These are phyloP conservation scores for baker's yeast (Saccharomyces cerevisiae) DNA, from an alignment of 805 yeast species.

Conservation along the genomic window DNA sequence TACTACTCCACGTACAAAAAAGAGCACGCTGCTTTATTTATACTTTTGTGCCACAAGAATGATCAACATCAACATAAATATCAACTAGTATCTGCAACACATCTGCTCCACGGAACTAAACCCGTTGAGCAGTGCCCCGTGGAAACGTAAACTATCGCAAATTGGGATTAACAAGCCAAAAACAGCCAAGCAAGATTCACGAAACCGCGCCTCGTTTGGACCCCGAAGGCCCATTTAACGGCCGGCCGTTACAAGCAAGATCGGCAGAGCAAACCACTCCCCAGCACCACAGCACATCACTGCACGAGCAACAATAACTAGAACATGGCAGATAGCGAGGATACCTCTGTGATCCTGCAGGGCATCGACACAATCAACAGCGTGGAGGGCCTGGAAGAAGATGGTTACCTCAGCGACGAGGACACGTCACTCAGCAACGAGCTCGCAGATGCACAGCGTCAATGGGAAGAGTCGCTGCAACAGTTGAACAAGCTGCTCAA, in stretches of 20 bases:
- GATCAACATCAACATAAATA: background rate
- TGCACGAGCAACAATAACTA: background rate
- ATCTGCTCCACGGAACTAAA: background rate
- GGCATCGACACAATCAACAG: slow-evolving; percentile 1
- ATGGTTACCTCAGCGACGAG: background rate
- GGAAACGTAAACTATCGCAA: background rate
- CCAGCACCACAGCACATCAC: background rate
- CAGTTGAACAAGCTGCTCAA: slow-evolving; percentile 53
- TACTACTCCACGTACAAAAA: background rate
- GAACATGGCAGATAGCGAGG: background rate
- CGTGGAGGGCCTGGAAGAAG: slow-evolving; percentile 1
- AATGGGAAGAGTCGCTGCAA: slow-evolving; percentile 62
- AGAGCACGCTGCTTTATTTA: background rate
- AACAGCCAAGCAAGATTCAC: background rate
- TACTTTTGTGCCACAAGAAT: background rate
- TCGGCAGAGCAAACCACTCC: background rate
- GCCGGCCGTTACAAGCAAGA: background rate
- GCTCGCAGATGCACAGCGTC: slow-evolving; percentile 47
- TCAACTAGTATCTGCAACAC: background rate
- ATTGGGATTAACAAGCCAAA: background rate
- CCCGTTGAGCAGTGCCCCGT: background rate
- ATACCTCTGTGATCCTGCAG: background rate
- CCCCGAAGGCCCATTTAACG: background rate
- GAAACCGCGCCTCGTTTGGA: background rate
- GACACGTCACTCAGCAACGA: slow-evolving; percentile 17